Evolutionary conservation across 2,329 filamentous ascomycete genomes (phyloP).

Genomic region (Aureobasidium subglaciale): DNA sequence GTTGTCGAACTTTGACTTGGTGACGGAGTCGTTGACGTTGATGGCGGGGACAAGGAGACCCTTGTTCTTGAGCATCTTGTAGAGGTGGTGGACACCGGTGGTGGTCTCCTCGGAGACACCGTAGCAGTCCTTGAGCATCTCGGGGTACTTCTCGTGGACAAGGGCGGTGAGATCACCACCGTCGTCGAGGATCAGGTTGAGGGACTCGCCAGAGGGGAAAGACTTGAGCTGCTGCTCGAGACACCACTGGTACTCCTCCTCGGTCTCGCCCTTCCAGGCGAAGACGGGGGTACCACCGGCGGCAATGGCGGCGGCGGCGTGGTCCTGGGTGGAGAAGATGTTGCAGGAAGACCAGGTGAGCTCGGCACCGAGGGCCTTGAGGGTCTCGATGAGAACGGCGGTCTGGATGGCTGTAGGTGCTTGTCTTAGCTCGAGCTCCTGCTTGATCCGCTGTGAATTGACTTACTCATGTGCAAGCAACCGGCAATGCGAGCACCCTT

Average conservation of each 20-base stretch:
- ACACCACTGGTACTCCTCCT: conserved; percentile 99
- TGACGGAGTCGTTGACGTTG: conserved; percentile 99
- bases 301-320: conserved; percentile 95
- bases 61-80: conserved; percentile 83
- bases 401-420: conserved; percentile 74
- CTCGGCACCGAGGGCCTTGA: conserved; percentile 89
- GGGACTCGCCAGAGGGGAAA: conserved; percentile 93
- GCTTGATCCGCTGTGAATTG: neutral
- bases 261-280: conserved; percentile 85
- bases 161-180: conserved; percentile 95
- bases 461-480: conserved; percentile 91
- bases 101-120: conserved; percentile 99
- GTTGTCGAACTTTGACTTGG: conserved; percentile 99
- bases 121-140: conserved; percentile 97
- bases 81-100: conserved; percentile 98
- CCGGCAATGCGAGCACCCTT: conserved; percentile 92
- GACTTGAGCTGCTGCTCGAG: conserved; percentile 94
- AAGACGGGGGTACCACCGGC: conserved; percentile 86
- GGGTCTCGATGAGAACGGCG: conserved; percentile 97
- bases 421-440: conserved; percentile 15
- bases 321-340: conserved; percentile 99
- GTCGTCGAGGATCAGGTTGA: conserved; percentile 99
- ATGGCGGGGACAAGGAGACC: conserved; percentile 83
- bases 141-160: conserved; percentile 96
- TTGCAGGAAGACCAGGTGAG: conserved; percentile 99